Conservation (phyloP, 176 grass and related monocot species). For the Olyra latifolia region DNA sequence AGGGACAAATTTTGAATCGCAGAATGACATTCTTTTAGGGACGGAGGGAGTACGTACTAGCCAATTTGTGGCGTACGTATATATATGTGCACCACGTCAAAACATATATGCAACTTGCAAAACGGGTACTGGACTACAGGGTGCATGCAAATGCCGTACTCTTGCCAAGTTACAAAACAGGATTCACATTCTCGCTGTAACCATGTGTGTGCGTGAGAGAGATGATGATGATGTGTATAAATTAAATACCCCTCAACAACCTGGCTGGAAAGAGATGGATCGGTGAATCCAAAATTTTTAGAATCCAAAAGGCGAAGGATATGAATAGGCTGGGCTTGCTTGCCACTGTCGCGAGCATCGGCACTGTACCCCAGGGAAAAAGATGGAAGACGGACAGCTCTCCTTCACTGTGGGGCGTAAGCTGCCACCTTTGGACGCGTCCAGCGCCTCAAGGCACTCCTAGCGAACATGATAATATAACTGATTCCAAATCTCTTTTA, state of each 20-base stretch:
- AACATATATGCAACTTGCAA: background rate
- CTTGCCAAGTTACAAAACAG: background rate
- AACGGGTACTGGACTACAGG: no score
- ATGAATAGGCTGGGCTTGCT: background rate
- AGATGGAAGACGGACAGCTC: conserved; percentile 9
- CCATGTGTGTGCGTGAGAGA: background rate
- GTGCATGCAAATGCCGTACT: background rate
- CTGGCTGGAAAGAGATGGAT: background rate
- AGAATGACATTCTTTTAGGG: no score
- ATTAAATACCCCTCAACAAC: no score
- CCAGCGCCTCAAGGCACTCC: no score
- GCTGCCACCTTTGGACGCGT: conserved; percentile 24
- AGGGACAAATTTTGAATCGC: no score
- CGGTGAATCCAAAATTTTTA: background rate
- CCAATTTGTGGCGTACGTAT: no score
- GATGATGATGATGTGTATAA: background rate
- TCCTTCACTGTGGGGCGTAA: conserved; percentile 19
- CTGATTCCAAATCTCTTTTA: no score
- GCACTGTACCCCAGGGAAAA: background rate
- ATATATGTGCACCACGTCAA: background rate
- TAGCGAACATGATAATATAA: no score
- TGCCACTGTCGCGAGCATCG: background rate
- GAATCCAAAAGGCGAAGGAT: background rate
- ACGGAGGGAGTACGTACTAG: no score
- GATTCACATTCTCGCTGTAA: background rate